Conservation (phyloP, 2,329 filamentous ascomycete genomes). For the Neurospora sp. region DNA sequence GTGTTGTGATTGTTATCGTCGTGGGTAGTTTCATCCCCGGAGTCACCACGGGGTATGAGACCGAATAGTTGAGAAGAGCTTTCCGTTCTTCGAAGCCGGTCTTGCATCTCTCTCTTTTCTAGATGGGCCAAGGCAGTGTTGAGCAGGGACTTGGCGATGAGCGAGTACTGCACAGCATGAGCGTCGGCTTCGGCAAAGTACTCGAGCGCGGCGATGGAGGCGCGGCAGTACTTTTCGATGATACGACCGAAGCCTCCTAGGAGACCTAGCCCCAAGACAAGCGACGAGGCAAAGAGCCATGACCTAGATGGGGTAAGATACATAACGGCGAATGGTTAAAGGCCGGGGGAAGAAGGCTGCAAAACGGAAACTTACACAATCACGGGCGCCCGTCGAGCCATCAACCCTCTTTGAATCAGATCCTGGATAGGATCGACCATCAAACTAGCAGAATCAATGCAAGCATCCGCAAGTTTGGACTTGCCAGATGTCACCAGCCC, state of each 20-base stretch:
- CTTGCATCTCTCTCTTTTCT: conserved; percentile 36
- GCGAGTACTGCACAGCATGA: conserved; percentile 41
- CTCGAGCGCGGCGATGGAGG: conserved; percentile 37
- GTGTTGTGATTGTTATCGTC: not conserved
- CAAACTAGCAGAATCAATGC: conserved; percentile 43
- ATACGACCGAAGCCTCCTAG: conserved; percentile 42
- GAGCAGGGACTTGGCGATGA: conserved; percentile 42
- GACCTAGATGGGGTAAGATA: conserved; percentile 25
- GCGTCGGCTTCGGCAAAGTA: conserved; percentile 39
- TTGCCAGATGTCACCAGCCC: conserved; percentile 29
- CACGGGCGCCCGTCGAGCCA: conserved; percentile 38
- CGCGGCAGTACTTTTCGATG: conserved; percentile 38
- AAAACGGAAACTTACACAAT: conserved; percentile 33
- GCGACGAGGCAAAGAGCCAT: conserved; percentile 43
- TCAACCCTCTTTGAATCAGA: conserved; percentile 29
- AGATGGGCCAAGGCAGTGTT: conserved; percentile 35
- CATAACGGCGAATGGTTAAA: not conserved
- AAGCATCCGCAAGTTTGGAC: conserved; percentile 42
- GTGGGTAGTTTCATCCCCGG: not conserved
- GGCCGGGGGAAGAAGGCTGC: too few relatives aligned
- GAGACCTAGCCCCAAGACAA: conserved; percentile 41
- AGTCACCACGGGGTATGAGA: conserved; percentile 27
- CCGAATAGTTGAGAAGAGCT: conserved; percentile 43
- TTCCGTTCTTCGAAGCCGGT: conserved; percentile 36
- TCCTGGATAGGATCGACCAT: conserved; percentile 41